Percentiles rank a stretch among this genome's conserved stretches.
phyloP scores from a whole-genome alignment of 805 yeast species.

The Candida saitoana region DNA sequence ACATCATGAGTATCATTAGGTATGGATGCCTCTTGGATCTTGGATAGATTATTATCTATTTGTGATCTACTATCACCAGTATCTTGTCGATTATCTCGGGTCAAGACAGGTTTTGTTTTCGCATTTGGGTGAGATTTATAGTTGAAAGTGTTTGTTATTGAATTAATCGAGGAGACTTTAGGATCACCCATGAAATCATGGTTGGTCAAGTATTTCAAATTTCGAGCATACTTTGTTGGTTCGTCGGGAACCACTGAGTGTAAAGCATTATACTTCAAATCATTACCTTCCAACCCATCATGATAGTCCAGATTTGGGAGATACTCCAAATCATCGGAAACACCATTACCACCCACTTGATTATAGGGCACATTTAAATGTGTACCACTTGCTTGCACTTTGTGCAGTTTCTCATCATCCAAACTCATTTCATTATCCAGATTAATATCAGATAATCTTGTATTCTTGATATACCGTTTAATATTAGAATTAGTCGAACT shows the following conservation, averaged over 20 bases:
- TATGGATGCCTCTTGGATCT: background rate
- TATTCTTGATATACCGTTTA: background rate
- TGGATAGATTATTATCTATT: background rate
- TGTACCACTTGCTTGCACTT: background rate
- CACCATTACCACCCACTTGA: background rate
- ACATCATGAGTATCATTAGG: constrained; percentile 3
- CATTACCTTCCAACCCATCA: background rate
- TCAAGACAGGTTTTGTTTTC: constrained; percentile 23
- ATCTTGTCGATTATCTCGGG: background rate
- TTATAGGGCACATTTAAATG: background rate
- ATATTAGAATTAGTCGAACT: constrained; percentile 4
- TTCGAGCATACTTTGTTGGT: constrained; percentile 6
- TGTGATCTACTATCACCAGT: background rate
- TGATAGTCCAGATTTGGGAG: background rate
- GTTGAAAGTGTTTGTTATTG: constrained; percentile 43
- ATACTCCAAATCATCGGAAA: background rate
- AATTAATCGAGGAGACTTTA: constrained; percentile 14
- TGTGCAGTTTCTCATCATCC: background rate
- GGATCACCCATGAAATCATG: constrained; percentile 23
- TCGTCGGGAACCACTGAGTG: constrained; percentile 2
- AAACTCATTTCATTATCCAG: constrained; percentile 1
- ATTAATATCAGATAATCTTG: constrained; percentile 3
- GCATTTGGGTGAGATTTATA: constrained; percentile 45
- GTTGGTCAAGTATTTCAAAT: constrained; percentile 32
- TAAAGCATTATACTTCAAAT: constrained; percentile 6